A percentile compares a stretch with the other conserved stretches of the same genome.
Evolutionary conservation across 805 yeast genomes (phyloP).

Genomic region (Torulaspora delbrueckii): DNA sequence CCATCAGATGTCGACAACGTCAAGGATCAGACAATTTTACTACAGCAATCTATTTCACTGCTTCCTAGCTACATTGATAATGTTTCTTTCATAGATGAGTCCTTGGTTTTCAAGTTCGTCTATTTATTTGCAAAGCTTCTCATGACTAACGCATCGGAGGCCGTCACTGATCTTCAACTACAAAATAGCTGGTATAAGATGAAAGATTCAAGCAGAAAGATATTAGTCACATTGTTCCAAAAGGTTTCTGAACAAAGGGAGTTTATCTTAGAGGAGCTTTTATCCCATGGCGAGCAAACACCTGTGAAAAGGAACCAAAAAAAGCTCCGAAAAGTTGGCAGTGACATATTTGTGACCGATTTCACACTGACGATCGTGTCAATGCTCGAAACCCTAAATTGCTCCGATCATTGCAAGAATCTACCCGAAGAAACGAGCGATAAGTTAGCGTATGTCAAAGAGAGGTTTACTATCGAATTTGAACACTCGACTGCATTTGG

Average conservation of each 20-base stretch:
- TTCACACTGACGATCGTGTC: constrained; percentile 27
- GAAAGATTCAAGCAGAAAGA: constrained; percentile 19
- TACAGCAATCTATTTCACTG: constrained; percentile 18
- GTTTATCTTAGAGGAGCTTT: constrained; percentile 57
- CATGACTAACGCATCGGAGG: constrained; percentile 17
- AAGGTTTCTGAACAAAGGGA: constrained; percentile 47
- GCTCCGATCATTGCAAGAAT: constrained; percentile 8
- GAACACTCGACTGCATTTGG: constrained; percentile 9
- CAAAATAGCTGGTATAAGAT: constrained; percentile 24
- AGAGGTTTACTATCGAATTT: not conserved
- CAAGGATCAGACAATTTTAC: constrained; percentile 13
- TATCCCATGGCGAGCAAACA: constrained; percentile 46
- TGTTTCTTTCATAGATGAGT: constrained; percentile 42
- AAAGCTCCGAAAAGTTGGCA: constrained; percentile 20
- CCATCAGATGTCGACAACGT: constrained; percentile 12
- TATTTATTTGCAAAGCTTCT: constrained; percentile 39
- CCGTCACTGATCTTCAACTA: constrained; percentile 6
- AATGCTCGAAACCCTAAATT: constrained; percentile 26
- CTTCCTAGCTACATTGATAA: constrained; percentile 25
- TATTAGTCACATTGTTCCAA: constrained; percentile 39
- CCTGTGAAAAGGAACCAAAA: constrained; percentile 41
- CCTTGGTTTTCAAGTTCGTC: constrained; percentile 52
- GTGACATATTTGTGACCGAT: constrained; percentile 21
- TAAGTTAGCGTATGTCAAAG: not conserved
- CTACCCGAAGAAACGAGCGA: not conserved